phyloP scores from a whole-genome alignment of 225 moss, liverwort and hornwort genomes.

The Polytrichum formosum region DNA sequence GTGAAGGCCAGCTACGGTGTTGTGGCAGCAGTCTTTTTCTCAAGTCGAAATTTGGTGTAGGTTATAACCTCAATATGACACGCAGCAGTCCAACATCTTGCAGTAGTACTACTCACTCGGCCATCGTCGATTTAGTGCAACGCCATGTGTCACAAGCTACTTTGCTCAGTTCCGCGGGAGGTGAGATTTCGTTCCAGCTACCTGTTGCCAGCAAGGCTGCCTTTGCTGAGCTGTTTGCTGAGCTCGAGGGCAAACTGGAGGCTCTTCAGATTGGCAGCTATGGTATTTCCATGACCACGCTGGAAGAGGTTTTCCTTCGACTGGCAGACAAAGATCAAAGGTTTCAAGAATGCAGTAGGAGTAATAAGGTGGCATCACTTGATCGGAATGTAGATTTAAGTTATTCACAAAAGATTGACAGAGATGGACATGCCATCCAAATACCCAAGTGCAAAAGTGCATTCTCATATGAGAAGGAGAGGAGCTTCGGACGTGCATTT shows the following conservation, averaged over 20 bases:
- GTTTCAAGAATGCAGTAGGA: constrained; percentile 5
- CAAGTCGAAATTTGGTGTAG: constrained; percentile 82
- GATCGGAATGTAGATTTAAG: not conserved
- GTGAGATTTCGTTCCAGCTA: constrained; percentile 85
- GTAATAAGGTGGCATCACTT: not conserved
- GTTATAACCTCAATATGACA: constrained; percentile 76
- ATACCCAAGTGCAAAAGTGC: constrained; percentile 18
- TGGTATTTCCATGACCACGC: constrained; percentile 87
- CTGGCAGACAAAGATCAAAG: constrained; percentile 53
- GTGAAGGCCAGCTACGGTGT: constrained; percentile 74
- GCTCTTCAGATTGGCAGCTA: constrained; percentile 65
- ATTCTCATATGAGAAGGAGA: constrained; percentile 25
- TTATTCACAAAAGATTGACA: constrained; percentile 26
- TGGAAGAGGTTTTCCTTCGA: constrained; percentile 89
- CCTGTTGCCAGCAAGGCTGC: constrained; percentile 53
- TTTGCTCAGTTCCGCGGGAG: constrained; percentile 70
- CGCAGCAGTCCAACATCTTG: constrained; percentile 45
- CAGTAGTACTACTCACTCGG: constrained; percentile 13
- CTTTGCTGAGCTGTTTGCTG: constrained; percentile 56
- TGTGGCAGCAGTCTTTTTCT: constrained; percentile 87
- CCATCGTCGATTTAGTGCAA: constrained; percentile 53
- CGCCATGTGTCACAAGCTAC: constrained; percentile 66
- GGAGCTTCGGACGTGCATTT: constrained; percentile 67
- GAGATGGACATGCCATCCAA: constrained; percentile 27
- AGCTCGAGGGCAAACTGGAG: constrained; percentile 62